Percentiles rank a stretch among this genome's conserved stretches.
Conservation (phyloP, 2,329 filamentous ascomycete species). For the Aureobasidium sp. region DNA sequence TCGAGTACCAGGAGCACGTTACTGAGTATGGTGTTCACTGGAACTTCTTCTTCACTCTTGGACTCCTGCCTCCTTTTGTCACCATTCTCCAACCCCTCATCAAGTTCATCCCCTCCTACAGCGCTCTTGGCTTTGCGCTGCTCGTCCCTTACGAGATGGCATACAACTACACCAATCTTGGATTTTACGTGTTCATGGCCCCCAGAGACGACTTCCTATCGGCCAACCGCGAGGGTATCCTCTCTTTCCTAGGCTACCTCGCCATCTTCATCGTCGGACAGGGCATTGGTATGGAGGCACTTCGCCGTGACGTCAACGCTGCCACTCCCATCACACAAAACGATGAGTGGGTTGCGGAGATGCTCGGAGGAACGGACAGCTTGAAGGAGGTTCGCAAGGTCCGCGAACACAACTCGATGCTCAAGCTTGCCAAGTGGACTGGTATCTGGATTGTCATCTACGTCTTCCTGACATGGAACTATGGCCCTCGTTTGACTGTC, state of each 20-base stretch:
- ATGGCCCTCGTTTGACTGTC: constrained; percentile 67
- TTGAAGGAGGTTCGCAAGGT: constrained; percentile 13
- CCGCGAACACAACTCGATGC: constrained; percentile 20
- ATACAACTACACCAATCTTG: constrained; percentile 70
- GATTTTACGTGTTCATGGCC: constrained; percentile 74
- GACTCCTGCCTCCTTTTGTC: constrained; percentile 79
- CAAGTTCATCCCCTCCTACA: constrained; percentile 66
- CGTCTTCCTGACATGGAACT: constrained; percentile 58
- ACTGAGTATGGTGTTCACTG: constrained; percentile 97
- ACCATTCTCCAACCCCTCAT: constrained; percentile 72
- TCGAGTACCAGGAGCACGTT: constrained; percentile 95
- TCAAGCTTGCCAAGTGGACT: constrained; percentile 57
- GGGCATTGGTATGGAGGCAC: constrained; percentile 69
- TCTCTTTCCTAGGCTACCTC: constrained; percentile 88
- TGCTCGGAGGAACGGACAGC: constrained; percentile 23
- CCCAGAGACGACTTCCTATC: constrained; percentile 73
- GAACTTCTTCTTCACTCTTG: constrained; percentile 99
- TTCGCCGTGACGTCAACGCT: constrained; percentile 48
- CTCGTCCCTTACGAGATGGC: constrained; percentile 64
- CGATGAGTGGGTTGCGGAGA: constrained; percentile 31
- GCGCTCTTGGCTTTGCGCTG: constrained; percentile 64
- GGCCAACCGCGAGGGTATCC: constrained; percentile 92
- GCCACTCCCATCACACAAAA: constrained; percentile 27
- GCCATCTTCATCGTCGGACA: constrained; percentile 91
- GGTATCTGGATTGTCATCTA: constrained; percentile 65